These are phyloP conservation scores for Calocera viscosa DNA, from an alignment of 768 basidiomycete species.

Conservation along the genomic window DNA sequence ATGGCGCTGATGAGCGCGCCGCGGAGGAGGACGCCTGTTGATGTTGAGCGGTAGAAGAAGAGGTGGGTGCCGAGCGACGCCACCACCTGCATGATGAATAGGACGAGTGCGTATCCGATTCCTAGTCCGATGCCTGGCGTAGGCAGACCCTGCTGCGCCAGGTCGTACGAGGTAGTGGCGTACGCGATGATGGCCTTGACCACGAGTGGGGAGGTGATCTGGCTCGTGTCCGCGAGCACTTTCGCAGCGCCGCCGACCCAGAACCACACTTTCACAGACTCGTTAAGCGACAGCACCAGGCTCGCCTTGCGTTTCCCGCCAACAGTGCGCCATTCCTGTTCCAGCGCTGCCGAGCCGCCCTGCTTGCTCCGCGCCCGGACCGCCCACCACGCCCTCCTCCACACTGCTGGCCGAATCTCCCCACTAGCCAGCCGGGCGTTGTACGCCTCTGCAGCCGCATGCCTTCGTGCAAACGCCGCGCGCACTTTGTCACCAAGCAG, in stretches of 20 bases:
- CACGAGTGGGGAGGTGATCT: slow-evolving; percentile 61
- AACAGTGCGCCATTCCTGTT: slow-evolving; percentile 50
- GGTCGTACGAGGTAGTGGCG: slow-evolving; percentile 11
- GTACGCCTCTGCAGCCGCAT: slow-evolving; percentile 48
- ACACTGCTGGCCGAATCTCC: slow-evolving; percentile 44
- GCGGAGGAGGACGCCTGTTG: slow-evolving; percentile 67
- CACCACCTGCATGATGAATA: slow-evolving; percentile 56
- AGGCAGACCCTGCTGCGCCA: slow-evolving; percentile 18
- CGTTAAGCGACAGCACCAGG: slow-evolving; percentile 57
- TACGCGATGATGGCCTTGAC: slow-evolving; percentile 43
- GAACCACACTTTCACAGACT: slow-evolving; percentile 64
- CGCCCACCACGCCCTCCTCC: slow-evolving; percentile 36
- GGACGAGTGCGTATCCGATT: slow-evolving; percentile 59
- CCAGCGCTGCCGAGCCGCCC: slow-evolving; percentile 25
- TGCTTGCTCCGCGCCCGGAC: slow-evolving; percentile 37
- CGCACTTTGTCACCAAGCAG: slow-evolving; percentile 51
- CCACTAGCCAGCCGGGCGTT: slow-evolving; percentile 58
- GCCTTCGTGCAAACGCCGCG: slow-evolving; percentile 48
- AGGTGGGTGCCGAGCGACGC: slow-evolving; percentile 61
- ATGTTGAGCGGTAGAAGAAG: slow-evolving; percentile 66
- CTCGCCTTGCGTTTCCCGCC: slow-evolving; percentile 54
- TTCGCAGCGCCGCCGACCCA: slow-evolving; percentile 41
- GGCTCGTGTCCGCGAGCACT: slow-evolving; percentile 55
- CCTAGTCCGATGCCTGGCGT: slow-evolving; percentile 42
- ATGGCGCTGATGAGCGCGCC: slow-evolving; percentile 80